These are phyloP conservation scores for Plasmodium knowlesi DNA, from an alignment of 169 alveolate genomes.

Conservation along the genomic window DNA sequence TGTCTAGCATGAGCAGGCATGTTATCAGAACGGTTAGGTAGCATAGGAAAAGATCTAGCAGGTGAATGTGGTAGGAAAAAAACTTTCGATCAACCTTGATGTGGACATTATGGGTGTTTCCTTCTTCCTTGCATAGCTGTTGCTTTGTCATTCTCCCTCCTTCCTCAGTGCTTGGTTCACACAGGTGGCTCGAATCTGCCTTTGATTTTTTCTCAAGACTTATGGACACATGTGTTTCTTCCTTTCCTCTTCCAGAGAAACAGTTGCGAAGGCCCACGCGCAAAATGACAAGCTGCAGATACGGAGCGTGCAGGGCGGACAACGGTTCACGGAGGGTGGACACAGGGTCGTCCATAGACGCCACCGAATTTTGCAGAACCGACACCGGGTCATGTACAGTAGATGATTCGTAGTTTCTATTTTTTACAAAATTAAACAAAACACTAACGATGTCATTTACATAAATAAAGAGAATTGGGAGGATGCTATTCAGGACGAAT, in stretches of 20 bases:
- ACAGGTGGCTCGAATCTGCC: not conserved
- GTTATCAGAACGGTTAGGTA: conserved; percentile 32
- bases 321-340: not conserved
- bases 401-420: conserved; percentile 1
- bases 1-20: conserved; percentile 25
- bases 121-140: not conserved
- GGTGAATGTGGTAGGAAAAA: conserved; percentile 35
- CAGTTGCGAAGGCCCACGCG: conserved; percentile 28
- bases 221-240: not conserved
- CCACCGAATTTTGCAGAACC: not conserved
- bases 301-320: conserved; percentile 12
- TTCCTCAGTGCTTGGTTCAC: not conserved
- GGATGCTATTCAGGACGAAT: conserved; percentile 6
- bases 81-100: conserved; percentile 1
- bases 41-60: conserved; percentile 38
- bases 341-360: not conserved
- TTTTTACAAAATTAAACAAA: conserved; percentile 1
- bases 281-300: conserved; percentile 24
- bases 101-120: not conserved
- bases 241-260: conserved; percentile 5
- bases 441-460: conserved; percentile 31
- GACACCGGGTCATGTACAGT: not conserved
- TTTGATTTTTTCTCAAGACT: too few relatives aligned
- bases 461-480: conserved; percentile 26
- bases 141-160: not conserved